Base-by-base conservation (phyloP, 805 yeast genomes). In the Ogataea trehaloabstinens region DNA sequence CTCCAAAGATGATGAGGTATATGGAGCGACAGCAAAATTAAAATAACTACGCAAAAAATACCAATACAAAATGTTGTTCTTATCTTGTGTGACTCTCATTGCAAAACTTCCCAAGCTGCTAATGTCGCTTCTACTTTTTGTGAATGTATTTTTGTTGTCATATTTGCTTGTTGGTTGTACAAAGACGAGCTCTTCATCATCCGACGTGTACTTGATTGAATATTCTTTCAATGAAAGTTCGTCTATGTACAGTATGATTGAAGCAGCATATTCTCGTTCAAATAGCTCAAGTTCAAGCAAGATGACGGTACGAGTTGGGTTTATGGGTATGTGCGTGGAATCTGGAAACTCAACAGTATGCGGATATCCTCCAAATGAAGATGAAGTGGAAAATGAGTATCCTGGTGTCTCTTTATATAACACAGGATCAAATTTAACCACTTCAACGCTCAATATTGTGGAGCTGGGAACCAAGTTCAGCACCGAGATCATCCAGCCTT, bases 131-230 rank as follows among this genome's bases (percentile, higher is more conserved):
- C 48, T 74, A 3, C 64, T 76, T 24, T 60, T 80, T 44, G 70
- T 79, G 15, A 53, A 74, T 1, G 61, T 71, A 2, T 71, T 79
- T 41, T 56, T 82, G 5, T 56, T 80, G 15, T 66, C 77, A 1
- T 81, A 79, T 54, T 59, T 81, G 5, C 58, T 81, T 10, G 52
- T 79, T 5, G 84, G 88, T 2, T 78, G 84, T 38, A 67, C 73
- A 16, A 63, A 63, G 15, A 40, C 65, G 0, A 43, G 62, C 4
- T 30, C 60, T 0, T 58, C 70, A 0, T 79, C 75, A 50, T 68
- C 78, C 2, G 65, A 74, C 1, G 71, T 74, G 0, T 81, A 68
- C 44, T 51, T 80, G 35, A 66, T 74, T n/a, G 65, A 68, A 33
- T 70, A 73, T 45, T 50, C 58, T 34, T 78, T 76, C 61, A 74